A percentile compares a stretch with the other conserved stretches of the same genome.
These are phyloP conservation scores for Tetraselmis striata DNA, from an alignment of 139 green algal genomes.

Conservation along the genomic window DNA sequence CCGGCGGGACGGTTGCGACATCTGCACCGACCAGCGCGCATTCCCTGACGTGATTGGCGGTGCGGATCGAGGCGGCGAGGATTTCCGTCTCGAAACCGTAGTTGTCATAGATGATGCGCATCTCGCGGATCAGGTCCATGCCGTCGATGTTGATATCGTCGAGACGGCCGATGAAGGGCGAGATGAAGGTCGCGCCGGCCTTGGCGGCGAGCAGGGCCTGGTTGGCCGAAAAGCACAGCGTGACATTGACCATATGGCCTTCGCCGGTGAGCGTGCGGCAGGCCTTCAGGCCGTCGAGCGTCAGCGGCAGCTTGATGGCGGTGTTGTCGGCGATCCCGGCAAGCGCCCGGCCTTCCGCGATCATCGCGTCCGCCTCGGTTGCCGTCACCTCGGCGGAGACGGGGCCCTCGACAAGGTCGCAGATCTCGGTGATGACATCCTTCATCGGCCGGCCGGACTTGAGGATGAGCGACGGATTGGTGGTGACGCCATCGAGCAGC, in stretches of 20 bases:
- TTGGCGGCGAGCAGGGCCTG: slow-evolving; percentile 1
- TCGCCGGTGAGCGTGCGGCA: neutral
- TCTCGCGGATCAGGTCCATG: slow-evolving; percentile 3
- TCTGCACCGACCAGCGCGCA: neutral
- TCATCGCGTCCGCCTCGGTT: slow-evolving; percentile 5
- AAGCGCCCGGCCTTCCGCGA: neutral
- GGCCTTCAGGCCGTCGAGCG: slow-evolving; percentile 9
- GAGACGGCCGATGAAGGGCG: slow-evolving; percentile 9
- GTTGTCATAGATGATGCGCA: neutral
- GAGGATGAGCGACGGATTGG: slow-evolving; percentile 2
- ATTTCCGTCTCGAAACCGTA: neutral
- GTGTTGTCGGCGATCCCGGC: neutral
- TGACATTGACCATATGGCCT: neutral
- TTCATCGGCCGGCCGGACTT: slow-evolving; percentile 8
- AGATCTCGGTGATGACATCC: neutral
- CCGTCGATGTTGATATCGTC: too few relatives aligned
- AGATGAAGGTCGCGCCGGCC: neutral
- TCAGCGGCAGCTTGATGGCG: slow-evolving; percentile 2
- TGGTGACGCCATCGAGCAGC: slow-evolving; percentile 5
- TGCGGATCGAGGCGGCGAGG: slow-evolving; percentile 1
- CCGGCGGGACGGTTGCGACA: neutral
- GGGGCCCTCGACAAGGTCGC: neutral
- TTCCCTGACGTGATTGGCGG: neutral
- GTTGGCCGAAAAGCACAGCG: slow-evolving; percentile 3
- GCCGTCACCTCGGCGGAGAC: neutral